These are phyloP conservation scores for Podaxis rugospora DNA, from an alignment of 768 basidiomycete species.

Conservation along the genomic window DNA sequence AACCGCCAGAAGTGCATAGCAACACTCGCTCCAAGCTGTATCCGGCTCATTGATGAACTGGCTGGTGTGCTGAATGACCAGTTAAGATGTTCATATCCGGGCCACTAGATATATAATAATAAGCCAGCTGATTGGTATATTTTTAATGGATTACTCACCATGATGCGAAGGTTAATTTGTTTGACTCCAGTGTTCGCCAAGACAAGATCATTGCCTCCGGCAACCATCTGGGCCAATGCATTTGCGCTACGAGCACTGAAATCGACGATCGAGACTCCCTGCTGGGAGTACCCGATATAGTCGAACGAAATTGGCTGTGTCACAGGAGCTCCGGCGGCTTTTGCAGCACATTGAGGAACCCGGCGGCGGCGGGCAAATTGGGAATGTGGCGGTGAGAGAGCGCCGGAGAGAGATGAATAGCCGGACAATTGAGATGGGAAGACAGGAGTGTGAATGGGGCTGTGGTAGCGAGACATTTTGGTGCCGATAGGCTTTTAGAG, in stretches of 20 bases:
- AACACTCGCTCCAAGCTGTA: slow-evolving; percentile 8
- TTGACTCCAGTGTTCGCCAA: background rate
- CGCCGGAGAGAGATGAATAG: slow-evolving; percentile 25
- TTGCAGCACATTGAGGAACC: slow-evolving; percentile 27
- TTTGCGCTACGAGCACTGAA: slow-evolving; percentile 31
- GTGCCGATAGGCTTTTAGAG: background rate
- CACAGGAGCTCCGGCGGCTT: slow-evolving; percentile 19
- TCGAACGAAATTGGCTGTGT: slow-evolving; percentile 36
- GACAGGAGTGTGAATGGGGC: slow-evolving; percentile 41
- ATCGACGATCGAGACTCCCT: slow-evolving; percentile 46
- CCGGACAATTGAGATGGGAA: slow-evolving; percentile 20
- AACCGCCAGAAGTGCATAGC: slow-evolving; percentile 22
- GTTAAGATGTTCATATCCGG: slow-evolving; percentile 13
- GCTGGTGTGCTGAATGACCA: slow-evolving; percentile 9
- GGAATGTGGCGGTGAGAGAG: slow-evolving; percentile 17
- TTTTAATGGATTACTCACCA: background rate
- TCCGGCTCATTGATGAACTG: slow-evolving; percentile 4
- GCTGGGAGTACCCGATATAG: slow-evolving; percentile 31
- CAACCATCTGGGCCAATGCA: slow-evolving; percentile 21
- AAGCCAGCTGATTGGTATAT: background rate
- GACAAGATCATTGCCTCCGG: slow-evolving; percentile 11
- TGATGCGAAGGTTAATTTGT: slow-evolving; percentile 11
- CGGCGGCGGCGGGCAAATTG: slow-evolving; percentile 31
- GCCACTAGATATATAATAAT: slow-evolving; percentile 7
- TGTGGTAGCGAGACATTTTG: slow-evolving; percentile 24